phyloP scores from a whole-genome alignment of 2,329 filamentous ascomycete species.

The Calonectria pteridis region DNA sequence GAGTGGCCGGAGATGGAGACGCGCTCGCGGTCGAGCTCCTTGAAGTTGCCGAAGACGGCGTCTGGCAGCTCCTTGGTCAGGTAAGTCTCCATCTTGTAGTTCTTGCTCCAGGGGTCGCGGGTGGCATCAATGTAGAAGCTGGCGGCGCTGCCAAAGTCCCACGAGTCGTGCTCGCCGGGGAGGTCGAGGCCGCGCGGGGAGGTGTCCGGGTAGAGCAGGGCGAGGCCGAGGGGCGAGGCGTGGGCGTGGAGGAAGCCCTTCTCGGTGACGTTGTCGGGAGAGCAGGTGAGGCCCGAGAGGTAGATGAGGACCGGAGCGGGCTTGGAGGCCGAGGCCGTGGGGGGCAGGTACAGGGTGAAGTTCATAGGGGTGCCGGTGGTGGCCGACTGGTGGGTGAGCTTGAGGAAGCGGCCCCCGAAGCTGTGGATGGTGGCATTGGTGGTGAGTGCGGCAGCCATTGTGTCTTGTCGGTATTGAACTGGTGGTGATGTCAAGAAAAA shows the following conservation, averaged over 20 bases:
- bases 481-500: neutral
- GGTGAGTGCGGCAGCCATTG: conserved; percentile 79
- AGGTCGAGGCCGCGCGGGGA: conserved; percentile 87
- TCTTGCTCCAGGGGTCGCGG: conserved; percentile 75
- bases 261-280: conserved; percentile 85
- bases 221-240: conserved; percentile 84
- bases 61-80: conserved; percentile 88
- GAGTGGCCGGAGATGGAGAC: conserved; percentile 93
- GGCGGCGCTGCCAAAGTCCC: conserved; percentile 92
- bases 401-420: conserved; percentile 94
- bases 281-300: conserved; percentile 94
- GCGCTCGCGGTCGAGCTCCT: conserved; percentile 74
- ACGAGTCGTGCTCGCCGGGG: conserved; percentile 86
- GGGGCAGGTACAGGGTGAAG: conserved; percentile 92
- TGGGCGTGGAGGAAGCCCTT: conserved; percentile 92
- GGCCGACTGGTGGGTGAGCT: conserved; percentile 87
- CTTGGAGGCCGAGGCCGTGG: conserved; percentile 67
- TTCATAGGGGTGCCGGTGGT: conserved; percentile 89
- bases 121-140: conserved; percentile 96
- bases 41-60: conserved; percentile 79
- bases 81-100: conserved; percentile 97
- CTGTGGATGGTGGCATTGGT: conserved; percentile 90
- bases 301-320: conserved; percentile 89
- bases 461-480: conserved; percentile 45
- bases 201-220: conserved; percentile 95